phyloP scores from a whole-genome alignment of 2,329 filamentous ascomycete species.

The Colletotrichum australisinense region DNA sequence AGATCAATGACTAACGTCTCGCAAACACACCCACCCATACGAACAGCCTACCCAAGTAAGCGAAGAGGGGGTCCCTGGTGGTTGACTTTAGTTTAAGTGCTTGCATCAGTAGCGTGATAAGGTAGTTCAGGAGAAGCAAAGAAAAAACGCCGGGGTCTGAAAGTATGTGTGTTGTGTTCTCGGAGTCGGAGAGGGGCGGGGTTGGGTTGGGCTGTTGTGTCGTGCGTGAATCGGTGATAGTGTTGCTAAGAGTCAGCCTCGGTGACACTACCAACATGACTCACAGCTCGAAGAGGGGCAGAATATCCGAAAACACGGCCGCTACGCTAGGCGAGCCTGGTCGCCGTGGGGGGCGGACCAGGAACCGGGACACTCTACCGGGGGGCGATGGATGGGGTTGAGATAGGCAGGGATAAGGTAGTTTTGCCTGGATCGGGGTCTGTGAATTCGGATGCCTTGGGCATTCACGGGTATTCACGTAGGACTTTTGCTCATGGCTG shows the following conservation, averaged over 20 bases:
- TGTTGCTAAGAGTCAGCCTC: not conserved
- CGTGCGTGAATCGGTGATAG: not conserved
- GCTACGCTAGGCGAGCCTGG: not conserved
- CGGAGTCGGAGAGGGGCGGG: not conserved
- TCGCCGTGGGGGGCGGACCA: not conserved
- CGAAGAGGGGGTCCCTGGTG: no score
- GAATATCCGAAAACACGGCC: no score
- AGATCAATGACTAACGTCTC: conserved; percentile 13
- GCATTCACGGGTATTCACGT: conserved; percentile 30
- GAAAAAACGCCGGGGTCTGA: not conserved
- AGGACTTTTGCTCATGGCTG: not conserved
- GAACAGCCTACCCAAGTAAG: no score
- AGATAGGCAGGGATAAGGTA: not conserved
- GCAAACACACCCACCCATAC: not conserved
- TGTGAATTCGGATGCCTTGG: conserved; percentile 4
- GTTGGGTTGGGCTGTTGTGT: not conserved
- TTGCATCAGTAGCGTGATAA: conserved; percentile 19
- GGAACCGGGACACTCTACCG: conserved; percentile 7
- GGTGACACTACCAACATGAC: not conserved
- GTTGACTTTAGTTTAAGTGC: conserved; percentile 13
- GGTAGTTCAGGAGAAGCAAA: not conserved
- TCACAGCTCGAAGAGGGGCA: not conserved
- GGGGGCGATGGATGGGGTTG: not conserved
- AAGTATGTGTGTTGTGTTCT: not conserved
- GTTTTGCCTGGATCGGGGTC: not conserved